phyloP scores from a whole-genome alignment of 1,139 yeast genomes.

The Candida frijolesensis region DNA sequence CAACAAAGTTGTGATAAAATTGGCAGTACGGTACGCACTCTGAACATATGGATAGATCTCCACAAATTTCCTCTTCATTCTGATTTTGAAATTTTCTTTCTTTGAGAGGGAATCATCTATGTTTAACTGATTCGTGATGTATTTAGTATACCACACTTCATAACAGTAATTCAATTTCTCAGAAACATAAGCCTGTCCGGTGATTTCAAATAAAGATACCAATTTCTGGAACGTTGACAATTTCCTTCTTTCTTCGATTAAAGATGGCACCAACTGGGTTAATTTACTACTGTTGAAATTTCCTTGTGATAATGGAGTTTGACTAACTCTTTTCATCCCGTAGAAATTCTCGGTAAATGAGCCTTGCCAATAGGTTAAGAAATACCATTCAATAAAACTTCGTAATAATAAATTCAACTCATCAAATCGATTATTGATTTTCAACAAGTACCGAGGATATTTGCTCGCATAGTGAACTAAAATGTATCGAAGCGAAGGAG shows the following conservation, averaged over 20 bases:
- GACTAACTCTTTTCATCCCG: slow-evolving; percentile 72
- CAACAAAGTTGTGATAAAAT: slow-evolving; percentile 62
- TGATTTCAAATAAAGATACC: slow-evolving; percentile 63
- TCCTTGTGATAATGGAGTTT: slow-evolving; percentile 36
- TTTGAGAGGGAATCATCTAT: slow-evolving; percentile 33
- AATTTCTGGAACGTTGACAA: slow-evolving; percentile 56
- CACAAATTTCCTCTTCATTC: slow-evolving; percentile 50
- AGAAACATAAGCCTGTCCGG: slow-evolving; percentile 67
- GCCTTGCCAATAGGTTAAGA: slow-evolving; percentile 75
- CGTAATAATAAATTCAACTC: slow-evolving; percentile 67
- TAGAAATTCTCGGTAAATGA: slow-evolving; percentile 91
- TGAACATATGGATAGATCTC: slow-evolving; percentile 63
- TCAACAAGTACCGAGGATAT: slow-evolving; percentile 70
- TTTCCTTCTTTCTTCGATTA: slow-evolving; percentile 57
- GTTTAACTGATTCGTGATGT: slow-evolving; percentile 49
- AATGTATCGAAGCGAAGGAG: slow-evolving; percentile 82
- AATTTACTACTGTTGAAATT: slow-evolving; percentile 36
- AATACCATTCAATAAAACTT: slow-evolving; percentile 74
- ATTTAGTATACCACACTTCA: slow-evolving; percentile 64
- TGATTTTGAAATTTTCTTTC: slow-evolving; percentile 29
- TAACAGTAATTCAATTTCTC: slow-evolving; percentile 70
- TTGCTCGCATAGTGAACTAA: slow-evolving; percentile 79
- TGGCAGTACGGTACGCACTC: slow-evolving; percentile 47
- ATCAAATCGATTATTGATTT: slow-evolving; percentile 71
- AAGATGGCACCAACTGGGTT: slow-evolving; percentile 47